Base-by-base conservation (phyloP, 1,284 basidiomycete species). In the Moesziomyces parantarcticus region DNA sequence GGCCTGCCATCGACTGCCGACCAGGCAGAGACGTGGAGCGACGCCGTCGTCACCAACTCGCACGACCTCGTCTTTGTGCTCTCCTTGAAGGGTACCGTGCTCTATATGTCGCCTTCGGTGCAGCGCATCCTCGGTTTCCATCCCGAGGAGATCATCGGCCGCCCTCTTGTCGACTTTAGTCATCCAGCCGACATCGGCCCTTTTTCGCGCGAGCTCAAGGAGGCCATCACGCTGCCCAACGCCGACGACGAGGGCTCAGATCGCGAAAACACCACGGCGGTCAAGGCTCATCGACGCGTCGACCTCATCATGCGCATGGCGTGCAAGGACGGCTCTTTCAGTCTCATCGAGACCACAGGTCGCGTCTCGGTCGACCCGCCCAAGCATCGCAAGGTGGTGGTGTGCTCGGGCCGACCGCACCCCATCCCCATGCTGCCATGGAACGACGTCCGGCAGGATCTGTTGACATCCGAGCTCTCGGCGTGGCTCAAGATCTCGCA, bases 151-250 rank as follows among this genome's bases (percentile, higher is more conserved):
- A 88, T 97, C 58, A 87, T 93, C 29, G 92, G 92, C 89, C 89
- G 81, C 87, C 88, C 41, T 86, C 96, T 69, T 85, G 88, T 46
- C 90, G 94, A 82, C 86, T 80, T 93, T 60, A 93, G 93, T 66
- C 93, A 97, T 81, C 91, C 91, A 0, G 91, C 91, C 51, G 95
- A 98, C 83, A 87, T 94, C 44, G 91, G 96, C 1, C 93, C 94
- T 0, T 88, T 97, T 68, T 91, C 92, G 88, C 89, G 95, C 45
- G 93, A 96, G 85, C 88, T 97, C 70, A 97, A 97, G 84, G 94
- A 97, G 34, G 66, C 71, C 29, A 69, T 68, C 55, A 65, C 61
- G 2, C 14, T 65, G 26, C 65, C 61, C 16, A 54, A 52, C 16
- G 58, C 26, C 23, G 63, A 63, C 7, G 69, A 50, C 11, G 53